Percentiles rank a stretch among this genome's conserved stretches.
Conservation (phyloP, 176 grass and related monocot genomes). For the Hordeum marinum region DNA sequence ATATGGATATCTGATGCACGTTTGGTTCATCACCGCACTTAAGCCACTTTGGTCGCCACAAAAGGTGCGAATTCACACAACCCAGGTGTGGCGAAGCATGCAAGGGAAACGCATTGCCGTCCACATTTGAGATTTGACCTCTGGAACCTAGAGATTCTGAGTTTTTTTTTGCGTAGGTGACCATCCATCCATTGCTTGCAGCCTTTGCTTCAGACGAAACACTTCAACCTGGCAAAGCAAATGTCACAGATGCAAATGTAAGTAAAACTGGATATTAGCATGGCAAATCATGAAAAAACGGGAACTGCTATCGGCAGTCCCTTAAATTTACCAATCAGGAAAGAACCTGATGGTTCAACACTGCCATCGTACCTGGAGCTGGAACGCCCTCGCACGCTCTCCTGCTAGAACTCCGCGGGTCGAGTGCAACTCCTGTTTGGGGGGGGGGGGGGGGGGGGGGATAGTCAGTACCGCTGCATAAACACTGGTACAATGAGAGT, state of each 20-base stretch:
- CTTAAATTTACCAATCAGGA: neutral
- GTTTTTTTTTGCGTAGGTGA: slow-evolving; percentile 76
- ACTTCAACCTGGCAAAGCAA: slow-evolving; percentile 66
- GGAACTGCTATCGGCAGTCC: neutral
- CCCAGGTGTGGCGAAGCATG: neutral
- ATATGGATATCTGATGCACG: slow-evolving; percentile 6
- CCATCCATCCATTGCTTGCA: slow-evolving; percentile 70
- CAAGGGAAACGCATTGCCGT: neutral
- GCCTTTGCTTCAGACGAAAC: slow-evolving; percentile 82
- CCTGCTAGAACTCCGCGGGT: slow-evolving; percentile 76
- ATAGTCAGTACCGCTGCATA: neutral
- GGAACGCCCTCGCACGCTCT: slow-evolving; percentile 68
- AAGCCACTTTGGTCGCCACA: neutral
- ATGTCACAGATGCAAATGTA: neutral
- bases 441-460: neutral
- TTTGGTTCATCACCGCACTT: neutral
- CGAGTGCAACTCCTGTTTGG: slow-evolving; percentile 62
- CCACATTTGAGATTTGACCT: neutral
- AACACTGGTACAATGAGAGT: neutral
- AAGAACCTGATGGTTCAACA: neutral
- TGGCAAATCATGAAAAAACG: neutral
- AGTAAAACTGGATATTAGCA: neutral
- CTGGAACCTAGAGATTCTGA: slow-evolving; percentile 29
- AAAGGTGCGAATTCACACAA: neutral
- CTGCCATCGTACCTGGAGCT: slow-evolving; percentile 67